These are phyloP conservation scores for Pterocarpus macrocarpus DNA, from an alignment of 306 rosid species.

Conservation along the genomic window DNA sequence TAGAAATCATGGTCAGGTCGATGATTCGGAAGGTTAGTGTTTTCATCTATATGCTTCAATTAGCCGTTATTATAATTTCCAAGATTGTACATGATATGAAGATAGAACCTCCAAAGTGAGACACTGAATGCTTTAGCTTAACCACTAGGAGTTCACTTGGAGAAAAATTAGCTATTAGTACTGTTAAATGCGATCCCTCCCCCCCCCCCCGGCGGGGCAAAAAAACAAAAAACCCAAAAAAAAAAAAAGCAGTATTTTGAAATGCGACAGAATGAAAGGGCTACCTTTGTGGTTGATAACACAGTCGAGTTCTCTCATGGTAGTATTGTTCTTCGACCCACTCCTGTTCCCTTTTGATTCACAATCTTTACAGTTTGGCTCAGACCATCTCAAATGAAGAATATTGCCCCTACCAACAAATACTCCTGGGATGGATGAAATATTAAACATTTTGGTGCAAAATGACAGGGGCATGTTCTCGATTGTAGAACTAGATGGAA, in stretches of 20 bases:
- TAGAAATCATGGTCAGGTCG: not conserved
- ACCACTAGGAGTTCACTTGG: too few relatives aligned
- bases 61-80: not conserved
- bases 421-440: conserved; percentile 14
- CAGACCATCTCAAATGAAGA: conserved; percentile 43
- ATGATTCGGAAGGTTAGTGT: not conserved
- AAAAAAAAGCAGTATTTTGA: too few relatives aligned
- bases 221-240: too few relatives aligned
- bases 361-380: conserved; percentile 50
- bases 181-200: too few relatives aligned
- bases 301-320: conserved; percentile 33
- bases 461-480: not conserved
- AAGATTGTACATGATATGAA: not conserved
- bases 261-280: not conserved
- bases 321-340: conserved; percentile 23
- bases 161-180: too few relatives aligned
- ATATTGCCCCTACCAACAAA: not conserved
- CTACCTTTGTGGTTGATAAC: conserved; percentile 21
- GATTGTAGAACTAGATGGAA: rapidly evolving
- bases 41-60: not conserved
- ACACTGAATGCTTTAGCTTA: not conserved
- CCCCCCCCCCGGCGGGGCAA: too few relatives aligned
- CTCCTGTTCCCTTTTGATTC: conserved; percentile 46
- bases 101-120: not conserved
- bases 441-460: conserved; percentile 50